phyloP scores from a whole-genome alignment of 768 basidiomycete genomes.

The Lentinula boryana region DNA sequence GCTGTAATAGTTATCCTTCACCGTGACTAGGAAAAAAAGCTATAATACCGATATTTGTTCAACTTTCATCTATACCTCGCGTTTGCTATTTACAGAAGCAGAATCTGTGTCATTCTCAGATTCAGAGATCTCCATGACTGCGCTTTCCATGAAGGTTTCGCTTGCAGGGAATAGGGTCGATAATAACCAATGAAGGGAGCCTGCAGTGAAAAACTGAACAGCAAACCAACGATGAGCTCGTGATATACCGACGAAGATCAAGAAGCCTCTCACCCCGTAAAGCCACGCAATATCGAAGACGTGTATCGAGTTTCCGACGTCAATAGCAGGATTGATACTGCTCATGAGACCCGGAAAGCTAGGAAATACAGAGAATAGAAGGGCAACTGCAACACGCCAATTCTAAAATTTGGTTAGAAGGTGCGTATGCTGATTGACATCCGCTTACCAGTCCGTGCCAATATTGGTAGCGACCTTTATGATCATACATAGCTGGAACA shows the following conservation, averaged over 20 bases:
- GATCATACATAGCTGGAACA: conserved; percentile 81
- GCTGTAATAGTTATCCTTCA: too few relatives aligned
- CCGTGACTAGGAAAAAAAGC: too few relatives aligned
- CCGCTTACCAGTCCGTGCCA: conserved; percentile 60
- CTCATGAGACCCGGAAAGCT: conserved; percentile 73
- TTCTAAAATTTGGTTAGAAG: conserved; percentile 41
- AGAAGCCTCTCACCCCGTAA: conserved; percentile 50
- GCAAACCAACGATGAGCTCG: background rate
- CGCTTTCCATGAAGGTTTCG: conserved; percentile 34
- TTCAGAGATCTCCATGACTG: conserved; percentile 13
- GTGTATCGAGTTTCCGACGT: conserved; percentile 49
- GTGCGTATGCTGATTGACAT: background rate
- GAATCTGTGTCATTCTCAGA: conserved; percentile 10
- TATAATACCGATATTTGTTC: too few relatives aligned
- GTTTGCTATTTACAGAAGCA: background rate
- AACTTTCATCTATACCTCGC: background rate
- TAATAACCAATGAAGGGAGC: conserved; percentile 27
- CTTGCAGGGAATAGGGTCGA: conserved; percentile 34
- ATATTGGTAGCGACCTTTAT: conserved; percentile 75
- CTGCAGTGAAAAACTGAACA: conserved; percentile 32
- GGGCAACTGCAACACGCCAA: conserved; percentile 70
- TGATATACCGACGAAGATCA: background rate
- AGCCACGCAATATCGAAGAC: conserved; percentile 74
- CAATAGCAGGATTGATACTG: conserved; percentile 61
- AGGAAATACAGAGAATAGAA: conserved; percentile 63